phyloP scores from a whole-genome alignment of 768 basidiomycete species.

The Kwoniella heveanensis region DNA sequence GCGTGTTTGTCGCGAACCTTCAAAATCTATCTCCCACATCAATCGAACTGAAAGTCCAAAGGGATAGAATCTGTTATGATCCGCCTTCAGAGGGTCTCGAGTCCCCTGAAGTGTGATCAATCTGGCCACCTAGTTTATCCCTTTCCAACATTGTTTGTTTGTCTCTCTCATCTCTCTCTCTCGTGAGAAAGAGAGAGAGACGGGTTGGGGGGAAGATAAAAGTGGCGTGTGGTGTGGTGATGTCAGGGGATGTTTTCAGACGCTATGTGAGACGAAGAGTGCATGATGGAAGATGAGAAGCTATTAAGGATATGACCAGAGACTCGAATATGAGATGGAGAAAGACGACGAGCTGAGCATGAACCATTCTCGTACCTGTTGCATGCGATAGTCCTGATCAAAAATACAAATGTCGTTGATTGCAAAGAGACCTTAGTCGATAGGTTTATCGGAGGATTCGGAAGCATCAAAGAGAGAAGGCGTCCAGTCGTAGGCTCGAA shows the following conservation, averaged over 20 bases:
- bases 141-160: conserved; percentile 19
- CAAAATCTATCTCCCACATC: neutral
- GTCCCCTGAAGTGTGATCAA: conserved; percentile 2
- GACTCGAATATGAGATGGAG: no score
- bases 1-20: conserved; percentile 2
- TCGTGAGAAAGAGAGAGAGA: neutral
- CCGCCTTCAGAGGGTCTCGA: conserved; percentile 5
- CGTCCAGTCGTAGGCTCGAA: no score
- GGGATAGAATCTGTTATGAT: neutral
- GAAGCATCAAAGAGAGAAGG: no score
- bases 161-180: no score
- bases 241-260: neutral
- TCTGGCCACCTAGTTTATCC: conserved; percentile 52
- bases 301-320: no score
- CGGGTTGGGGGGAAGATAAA: conserved; percentile 47
- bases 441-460: no score
- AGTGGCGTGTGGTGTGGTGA: conserved; percentile 26
- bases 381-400: no score
- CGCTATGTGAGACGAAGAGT: neutral
- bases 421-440: no score
- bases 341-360: no score
- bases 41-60: neutral
- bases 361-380: no score
- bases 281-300: no score
- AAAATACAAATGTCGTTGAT: no score